A percentile compares a stretch with the other conserved stretches of the same genome.
phyloP scores from a whole-genome alignment of 2,329 filamentous ascomycete genomes.

The Aspergillus calidoustus region DNA sequence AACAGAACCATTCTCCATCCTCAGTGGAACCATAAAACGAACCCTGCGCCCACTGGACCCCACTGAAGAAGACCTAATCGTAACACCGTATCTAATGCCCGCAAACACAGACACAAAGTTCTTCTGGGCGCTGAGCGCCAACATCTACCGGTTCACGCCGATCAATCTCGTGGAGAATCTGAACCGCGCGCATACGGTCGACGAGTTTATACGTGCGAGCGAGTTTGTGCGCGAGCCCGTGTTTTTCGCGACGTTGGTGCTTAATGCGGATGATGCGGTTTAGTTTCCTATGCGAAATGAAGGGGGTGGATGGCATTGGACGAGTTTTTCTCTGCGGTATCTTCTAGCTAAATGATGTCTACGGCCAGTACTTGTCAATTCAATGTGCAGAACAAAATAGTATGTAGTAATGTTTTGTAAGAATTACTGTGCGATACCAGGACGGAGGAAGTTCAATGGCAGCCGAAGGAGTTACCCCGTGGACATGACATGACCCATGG shows the following conservation, averaged over 20 bases:
- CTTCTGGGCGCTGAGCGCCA: conserved; percentile 53
- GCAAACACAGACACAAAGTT: conserved; percentile 58
- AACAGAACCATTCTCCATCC: background rate
- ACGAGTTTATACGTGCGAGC: conserved; percentile 38
- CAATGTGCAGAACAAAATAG: no score
- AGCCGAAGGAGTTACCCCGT: no score
- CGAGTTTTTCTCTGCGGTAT: no score
- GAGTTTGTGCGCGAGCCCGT: conserved; percentile 35
- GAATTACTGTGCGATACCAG: no score
- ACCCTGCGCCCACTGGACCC: background rate
- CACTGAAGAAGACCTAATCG: conserved; percentile 36
- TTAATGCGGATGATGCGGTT: conserved; percentile 31
- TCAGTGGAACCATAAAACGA: background rate
- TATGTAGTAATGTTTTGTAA: no score
- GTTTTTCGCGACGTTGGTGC: conserved; percentile 32
- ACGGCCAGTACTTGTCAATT: no score
- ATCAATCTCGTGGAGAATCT: conserved; percentile 32
- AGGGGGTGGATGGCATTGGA: no score
- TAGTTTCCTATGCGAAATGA: no score
- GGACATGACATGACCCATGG: no score
- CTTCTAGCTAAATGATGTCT: no score
- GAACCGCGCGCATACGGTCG: conserved; percentile 41
- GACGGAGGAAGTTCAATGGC: no score
- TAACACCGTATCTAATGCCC: conserved; percentile 57
- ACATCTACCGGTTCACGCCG: conserved; percentile 48